Evolutionary conservation across 2,329 filamentous ascomycete species (phyloP).

Genomic region (Blastomyces percursus): DNA sequence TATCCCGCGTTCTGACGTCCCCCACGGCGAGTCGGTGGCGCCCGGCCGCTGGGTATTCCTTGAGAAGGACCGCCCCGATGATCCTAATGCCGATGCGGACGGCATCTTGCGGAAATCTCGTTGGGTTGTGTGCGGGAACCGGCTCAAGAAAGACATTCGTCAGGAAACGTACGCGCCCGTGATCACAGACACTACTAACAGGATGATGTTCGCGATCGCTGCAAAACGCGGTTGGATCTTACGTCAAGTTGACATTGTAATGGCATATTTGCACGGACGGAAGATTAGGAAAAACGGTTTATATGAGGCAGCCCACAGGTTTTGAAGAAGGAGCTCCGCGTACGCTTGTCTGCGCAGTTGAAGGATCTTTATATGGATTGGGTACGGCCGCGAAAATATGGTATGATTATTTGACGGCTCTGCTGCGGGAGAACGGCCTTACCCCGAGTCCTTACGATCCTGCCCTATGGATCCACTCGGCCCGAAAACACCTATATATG

Average conservation of each 20-base stretch:
- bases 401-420: neutral
- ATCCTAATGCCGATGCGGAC: neutral
- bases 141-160: neutral
- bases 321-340: neutral
- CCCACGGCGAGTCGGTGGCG: neutral
- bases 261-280: neutral
- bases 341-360: neutral
- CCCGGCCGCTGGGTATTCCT: neutral
- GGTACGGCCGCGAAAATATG: neutral
- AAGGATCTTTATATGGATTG: neutral
- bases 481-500: neutral
- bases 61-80: neutral
- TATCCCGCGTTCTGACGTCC: neutral
- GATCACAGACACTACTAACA: neutral
- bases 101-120: neutral
- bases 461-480: neutral
- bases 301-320: neutral
- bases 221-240: neutral
- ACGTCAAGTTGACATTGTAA: neutral
- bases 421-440: neutral
- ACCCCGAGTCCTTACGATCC: neutral
- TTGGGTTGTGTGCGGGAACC: neutral
- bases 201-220: neutral
- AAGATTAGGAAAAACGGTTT: neutral
- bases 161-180: neutral